Base-by-base conservation (phyloP, 768 basidiomycete species). In the Phanerochaete sordida region DNA sequence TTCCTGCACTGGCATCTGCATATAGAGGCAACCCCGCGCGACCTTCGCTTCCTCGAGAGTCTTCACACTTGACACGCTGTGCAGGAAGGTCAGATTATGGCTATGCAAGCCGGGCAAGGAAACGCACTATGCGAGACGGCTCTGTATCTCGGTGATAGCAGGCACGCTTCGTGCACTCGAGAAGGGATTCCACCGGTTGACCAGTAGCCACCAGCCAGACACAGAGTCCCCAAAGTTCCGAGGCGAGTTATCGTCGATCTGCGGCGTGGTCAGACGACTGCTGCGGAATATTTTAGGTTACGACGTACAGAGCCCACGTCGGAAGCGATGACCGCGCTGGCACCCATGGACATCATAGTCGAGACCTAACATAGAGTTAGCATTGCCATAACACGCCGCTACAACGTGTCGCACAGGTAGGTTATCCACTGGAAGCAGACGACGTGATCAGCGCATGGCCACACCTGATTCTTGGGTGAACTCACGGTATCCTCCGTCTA, bases 21-120 rank as follows among this genome's bases (percentile, higher is more conserved):
- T 87, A 69, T 99, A 98, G 47, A 98, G 75, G 69, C 93, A 95
- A 1, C 90, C 92, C 9, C 88, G 89, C 2, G 88, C 82, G 6
- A 84, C 83, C 73, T 98, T 98, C n/a, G 94, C 95, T 63, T 96
- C 95, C 72, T 97, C 95, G 7, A 98, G 78, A 0, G 93, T 96
- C 69, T 87, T 92, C 31, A 98, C 95, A 64, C 93, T 94, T 65
- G 97, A 96, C 1, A 98, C 95, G 71, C 95, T 98, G 58, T 21
- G 49, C 12, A 35, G 52, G 35, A 5, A 33, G 33, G 28, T 50
- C 44, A 53, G 45, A 23, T 46, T 24, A 4, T 57, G 51, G 53
- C 19, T 19, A 63, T 48, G 16, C n/a, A 7, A 9, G 49, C 30
- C 48, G 19, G 15, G 6, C 11, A 51, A 28, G 12, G 23, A 24